Evolutionary conservation across 108 stramenopile genomes (phyloP).

Genomic region (Skeletonema grethae): DNA sequence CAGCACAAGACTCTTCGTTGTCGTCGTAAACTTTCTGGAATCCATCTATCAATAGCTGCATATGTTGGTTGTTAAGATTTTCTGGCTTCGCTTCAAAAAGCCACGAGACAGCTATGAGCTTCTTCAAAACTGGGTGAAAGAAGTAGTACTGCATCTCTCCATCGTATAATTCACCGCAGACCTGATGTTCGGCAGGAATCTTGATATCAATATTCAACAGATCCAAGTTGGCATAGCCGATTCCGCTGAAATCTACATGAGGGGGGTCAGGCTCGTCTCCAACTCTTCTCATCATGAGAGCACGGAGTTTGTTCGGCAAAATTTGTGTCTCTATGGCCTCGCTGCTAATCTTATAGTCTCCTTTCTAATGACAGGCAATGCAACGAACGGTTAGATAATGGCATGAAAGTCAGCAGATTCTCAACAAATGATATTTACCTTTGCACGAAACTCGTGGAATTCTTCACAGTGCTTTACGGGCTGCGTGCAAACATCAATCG

Average conservation of each 20-base stretch:
- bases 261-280: conserved; percentile 32
- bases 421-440: not conserved
- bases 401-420: no score
- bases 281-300: conserved; percentile 20
- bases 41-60: conserved; percentile 37
- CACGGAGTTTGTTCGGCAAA: conserved; percentile 35
- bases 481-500: conserved; percentile 36
- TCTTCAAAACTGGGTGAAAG: conserved; percentile 15
- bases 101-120: conserved; percentile 34
- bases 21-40: conserved; percentile 35
- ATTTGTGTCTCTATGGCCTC: conserved; percentile 36
- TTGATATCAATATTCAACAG: conserved; percentile 61
- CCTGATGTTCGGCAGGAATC: conserved; percentile 60
- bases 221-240: conserved; percentile 23
- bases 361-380: conserved; percentile 1
- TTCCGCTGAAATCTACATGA: conserved; percentile 36
- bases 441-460: conserved; percentile 24
- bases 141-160: conserved; percentile 60
- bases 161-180: conserved; percentile 67
- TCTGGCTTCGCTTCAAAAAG: conserved; percentile 32
- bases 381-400: no score
- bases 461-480: conserved; percentile 22
- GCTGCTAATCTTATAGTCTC: conserved; percentile 27
- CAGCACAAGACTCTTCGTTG: conserved; percentile 22
- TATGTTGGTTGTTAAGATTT: conserved; percentile 22